Conservation (phyloP, 2,329 filamentous ascomycete species). For the Ceratocystis albifundus region DNA sequence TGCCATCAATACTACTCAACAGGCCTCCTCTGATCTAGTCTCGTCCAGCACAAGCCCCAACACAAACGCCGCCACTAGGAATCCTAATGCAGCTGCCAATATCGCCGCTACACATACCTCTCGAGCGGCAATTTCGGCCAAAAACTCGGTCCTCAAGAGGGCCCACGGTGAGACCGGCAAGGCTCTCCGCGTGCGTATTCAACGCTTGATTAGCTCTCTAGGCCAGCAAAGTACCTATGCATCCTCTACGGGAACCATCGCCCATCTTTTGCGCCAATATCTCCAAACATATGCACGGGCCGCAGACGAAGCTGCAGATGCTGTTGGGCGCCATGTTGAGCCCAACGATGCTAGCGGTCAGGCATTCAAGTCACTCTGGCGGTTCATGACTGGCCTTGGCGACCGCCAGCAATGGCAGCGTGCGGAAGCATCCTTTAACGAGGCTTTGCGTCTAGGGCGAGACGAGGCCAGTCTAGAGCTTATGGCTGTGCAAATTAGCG, state of each 20-base stretch:
- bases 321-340: conserved; percentile 58
- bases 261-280: conserved; percentile 65
- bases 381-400: conserved; percentile 68
- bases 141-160: conserved; percentile 57
- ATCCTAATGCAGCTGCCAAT: conserved; percentile 25
- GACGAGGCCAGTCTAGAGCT: conserved; percentile 74
- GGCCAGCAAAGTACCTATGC: conserved; percentile 70
- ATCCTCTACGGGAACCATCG: conserved; percentile 70
- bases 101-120: conserved; percentile 34
- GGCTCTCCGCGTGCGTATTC: conserved; percentile 60
- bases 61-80: neutral
- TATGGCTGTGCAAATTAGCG: conserved; percentile 60
- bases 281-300: conserved; percentile 65
- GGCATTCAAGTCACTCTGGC: conserved; percentile 71
- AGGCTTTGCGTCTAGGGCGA: conserved; percentile 60
- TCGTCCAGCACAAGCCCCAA: neutral
- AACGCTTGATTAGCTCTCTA: conserved; percentile 65
- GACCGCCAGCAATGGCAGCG: conserved; percentile 62
- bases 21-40: neutral
- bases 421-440: conserved; percentile 55
- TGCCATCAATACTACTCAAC: neutral
- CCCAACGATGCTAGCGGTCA: conserved; percentile 63
- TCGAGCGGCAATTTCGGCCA: conserved; percentile 41
- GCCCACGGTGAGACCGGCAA: conserved; percentile 60
- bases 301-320: conserved; percentile 53